Conservation (phyloP, 495 filamentous ascomycete species). For the Aspergillus olivimuriae region DNA sequence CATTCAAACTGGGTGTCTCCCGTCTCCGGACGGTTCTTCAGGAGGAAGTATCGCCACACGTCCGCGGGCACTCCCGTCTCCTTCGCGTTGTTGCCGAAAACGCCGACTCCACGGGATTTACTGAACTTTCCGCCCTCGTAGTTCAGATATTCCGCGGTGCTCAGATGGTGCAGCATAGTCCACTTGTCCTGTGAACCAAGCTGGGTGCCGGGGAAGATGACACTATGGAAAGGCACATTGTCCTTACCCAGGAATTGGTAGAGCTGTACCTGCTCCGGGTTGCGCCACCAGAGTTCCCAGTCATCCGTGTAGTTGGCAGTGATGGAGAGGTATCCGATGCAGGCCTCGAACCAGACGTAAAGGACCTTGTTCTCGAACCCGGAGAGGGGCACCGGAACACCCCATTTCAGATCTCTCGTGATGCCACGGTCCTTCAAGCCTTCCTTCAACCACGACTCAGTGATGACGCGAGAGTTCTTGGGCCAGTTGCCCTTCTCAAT, state of each 20-base stretch:
- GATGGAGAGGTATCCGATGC: conserved; percentile 93
- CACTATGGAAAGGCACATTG: conserved; percentile 86
- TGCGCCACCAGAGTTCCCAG: conserved; percentile 95
- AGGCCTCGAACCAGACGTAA: conserved; percentile 98
- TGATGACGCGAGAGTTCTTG: conserved; percentile 64
- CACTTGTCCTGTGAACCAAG: conserved; percentile 78
- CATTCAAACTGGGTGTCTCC: conserved; percentile 88
- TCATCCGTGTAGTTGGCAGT: conserved; percentile 86
- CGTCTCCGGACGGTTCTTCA: conserved; percentile 82
- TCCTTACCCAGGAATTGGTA: conserved; percentile 99
- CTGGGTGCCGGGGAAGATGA: conserved; percentile 87
- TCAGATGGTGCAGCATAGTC: conserved; percentile 86
- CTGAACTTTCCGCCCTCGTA: conserved; percentile 96
- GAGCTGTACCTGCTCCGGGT: conserved; percentile 79
- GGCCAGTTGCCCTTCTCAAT: conserved; percentile 65
- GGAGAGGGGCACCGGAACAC: conserved; percentile 59
- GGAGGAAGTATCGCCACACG: conserved; percentile 90
- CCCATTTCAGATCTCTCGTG: conserved; percentile 90
- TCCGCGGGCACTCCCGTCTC: conserved; percentile 81
- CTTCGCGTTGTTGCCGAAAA: conserved; percentile 84
- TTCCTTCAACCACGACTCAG: conserved; percentile 72
- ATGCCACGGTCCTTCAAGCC: conserved; percentile 81
- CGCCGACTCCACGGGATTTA: conserved; percentile 82
- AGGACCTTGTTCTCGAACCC: conserved; percentile 78
- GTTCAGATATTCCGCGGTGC: conserved; percentile 91